A percentile compares a stretch with the other conserved stretches of the same genome.
Conservation (phyloP, 345 rosid species). For the Eucalyptus pauciflora region DNA sequence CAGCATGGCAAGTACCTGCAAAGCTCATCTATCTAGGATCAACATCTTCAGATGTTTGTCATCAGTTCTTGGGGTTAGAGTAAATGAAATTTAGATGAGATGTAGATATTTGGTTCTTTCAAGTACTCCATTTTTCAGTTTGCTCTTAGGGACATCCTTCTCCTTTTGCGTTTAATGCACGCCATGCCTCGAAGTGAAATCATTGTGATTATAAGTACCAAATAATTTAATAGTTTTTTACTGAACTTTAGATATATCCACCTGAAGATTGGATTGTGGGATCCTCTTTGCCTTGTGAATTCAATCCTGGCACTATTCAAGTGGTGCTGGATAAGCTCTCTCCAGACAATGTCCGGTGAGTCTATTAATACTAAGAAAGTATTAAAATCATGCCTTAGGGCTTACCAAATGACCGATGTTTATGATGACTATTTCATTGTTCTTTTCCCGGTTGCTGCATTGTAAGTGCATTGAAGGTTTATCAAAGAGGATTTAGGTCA, state of each 20-base stretch:
- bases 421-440: neutral
- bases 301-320: conserved; percentile 45
- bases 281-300: conserved; percentile 61
- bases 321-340: conserved; percentile 59
- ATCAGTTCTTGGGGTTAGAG: neutral
- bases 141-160: neutral
- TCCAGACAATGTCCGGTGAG: conserved; percentile 56
- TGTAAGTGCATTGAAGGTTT: neutral
- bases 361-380: neutral
- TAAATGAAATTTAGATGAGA: neutral
- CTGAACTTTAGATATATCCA: conserved; percentile 45
- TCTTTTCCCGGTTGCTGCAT: neutral
- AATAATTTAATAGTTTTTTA: neutral
- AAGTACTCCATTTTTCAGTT: neutral
- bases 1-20: neutral
- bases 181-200: neutral
- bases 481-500: neutral
- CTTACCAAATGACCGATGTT: neutral
- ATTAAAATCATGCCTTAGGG: neutral
- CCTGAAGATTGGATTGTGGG: conserved; percentile 79
- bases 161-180: neutral
- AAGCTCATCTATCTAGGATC: neutral
- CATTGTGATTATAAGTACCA: neutral
- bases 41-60: neutral
- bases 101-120: neutral